Evolutionary conservation across 2,329 filamentous ascomycete species (phyloP), one percentile per base, ranked within the genome.

Genomic region (Nigrospora sphaerica): DNA sequence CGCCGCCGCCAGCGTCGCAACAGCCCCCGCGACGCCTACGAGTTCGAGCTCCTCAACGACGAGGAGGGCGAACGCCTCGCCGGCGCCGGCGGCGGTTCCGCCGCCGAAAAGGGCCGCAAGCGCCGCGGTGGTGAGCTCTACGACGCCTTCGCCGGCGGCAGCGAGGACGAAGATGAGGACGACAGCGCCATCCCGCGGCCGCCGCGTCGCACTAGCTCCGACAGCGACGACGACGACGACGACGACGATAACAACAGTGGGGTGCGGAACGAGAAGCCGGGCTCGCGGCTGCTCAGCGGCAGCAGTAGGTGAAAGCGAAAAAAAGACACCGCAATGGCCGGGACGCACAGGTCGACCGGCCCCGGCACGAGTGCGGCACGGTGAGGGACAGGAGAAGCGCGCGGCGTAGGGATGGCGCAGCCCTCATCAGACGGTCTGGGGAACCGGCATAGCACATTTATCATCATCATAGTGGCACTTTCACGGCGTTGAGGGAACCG

Each of bases 101-200:
- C 17, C 7, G 68, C 62, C 43, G 71, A 71, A 62, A 77, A 69
- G 68, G 68, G 49, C 54, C 68, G 65, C 54, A 71, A 70, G 54
- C 74, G 76, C 44, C 66, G 88, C 17, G 93, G 89, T 2, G 90
- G 92, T 28, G 92, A 97, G 70, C 71, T 98, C 39, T 98, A 98
- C 64, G 93, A 98, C 72, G 93, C 93, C 5, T 98, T 98, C 74
- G 93, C 93, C 0, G 91, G 88, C 14, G 92, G 90, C 44, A 82
- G 78, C 50, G 77, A 79, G 19, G 92, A 92, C 48, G 91, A 93
- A 47, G 86, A 88, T 46, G 83, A 86, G 23, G 64, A 69, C 12
- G 67, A 63, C 16, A 69, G 74, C 47, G 73, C 73, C 32, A 67
- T 70, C 35, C 70, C 44, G n/a, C 44, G 31, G 10, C 33, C 40